A percentile compares a stretch with the other conserved stretches of the same genome.
Conservation (phyloP, 257 asterid genomes). For the Forsythia suspensa region DNA sequence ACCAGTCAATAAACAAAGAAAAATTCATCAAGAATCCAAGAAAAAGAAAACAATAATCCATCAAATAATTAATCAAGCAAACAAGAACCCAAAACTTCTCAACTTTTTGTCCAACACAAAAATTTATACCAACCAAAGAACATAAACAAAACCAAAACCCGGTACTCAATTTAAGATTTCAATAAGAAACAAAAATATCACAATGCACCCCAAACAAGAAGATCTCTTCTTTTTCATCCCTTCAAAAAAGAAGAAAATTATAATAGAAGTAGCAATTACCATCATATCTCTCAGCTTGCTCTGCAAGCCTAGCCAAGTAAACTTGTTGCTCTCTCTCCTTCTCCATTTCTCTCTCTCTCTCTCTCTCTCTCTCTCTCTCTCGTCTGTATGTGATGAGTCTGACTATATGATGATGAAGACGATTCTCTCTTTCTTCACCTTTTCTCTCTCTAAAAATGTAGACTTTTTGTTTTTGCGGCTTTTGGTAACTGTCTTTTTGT, state of each 20-base stretch:
- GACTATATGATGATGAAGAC: neutral
- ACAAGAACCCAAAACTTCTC: neutral
- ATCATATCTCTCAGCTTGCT: conserved; percentile 81
- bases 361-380: neutral
- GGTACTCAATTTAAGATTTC: neutral
- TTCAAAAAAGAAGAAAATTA: neutral
- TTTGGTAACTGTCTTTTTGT: conserved; percentile 5
- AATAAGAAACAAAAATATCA: neutral
- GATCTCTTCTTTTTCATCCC: neutral
- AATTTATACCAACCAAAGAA: neutral
- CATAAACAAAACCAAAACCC: conserved; percentile 11
- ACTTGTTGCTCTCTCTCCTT: conserved; percentile 62
- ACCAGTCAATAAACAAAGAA: neutral
- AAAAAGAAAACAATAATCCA: neutral
- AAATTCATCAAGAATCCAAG: neutral
- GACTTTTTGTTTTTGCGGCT: neutral
- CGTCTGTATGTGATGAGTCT: neutral
- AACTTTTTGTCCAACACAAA: neutral
- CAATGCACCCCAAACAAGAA: conserved; percentile 2
- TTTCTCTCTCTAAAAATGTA: neutral
- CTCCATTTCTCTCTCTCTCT: conserved; percentile 50
- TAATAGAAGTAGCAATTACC: neutral
- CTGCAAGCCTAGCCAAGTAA: conserved; percentile 73
- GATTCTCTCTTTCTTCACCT: neutral
- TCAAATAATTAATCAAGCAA: neutral